phyloP scores from a whole-genome alignment of 2,329 filamentous ascomycete species.

The Colletotrichum viniferum region DNA sequence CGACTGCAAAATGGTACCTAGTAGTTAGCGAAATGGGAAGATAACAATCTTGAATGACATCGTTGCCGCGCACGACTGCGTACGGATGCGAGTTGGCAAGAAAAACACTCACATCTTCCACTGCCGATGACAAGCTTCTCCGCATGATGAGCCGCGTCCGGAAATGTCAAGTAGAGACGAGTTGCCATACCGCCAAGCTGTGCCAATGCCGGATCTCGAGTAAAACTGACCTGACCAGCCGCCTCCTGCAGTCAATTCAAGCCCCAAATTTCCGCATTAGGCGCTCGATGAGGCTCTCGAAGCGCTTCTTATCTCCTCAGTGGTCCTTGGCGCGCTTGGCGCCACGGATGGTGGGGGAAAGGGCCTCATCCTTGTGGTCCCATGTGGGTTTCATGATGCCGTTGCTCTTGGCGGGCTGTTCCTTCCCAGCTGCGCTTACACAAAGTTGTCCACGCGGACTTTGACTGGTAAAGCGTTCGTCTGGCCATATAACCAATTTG shows the following conservation, averaged over 20 bases:
- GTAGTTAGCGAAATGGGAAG: not conserved
- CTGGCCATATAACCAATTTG: not conserved
- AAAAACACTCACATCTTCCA: not conserved
- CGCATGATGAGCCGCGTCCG: not conserved
- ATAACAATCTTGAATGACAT: not conserved
- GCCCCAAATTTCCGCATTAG: not conserved
- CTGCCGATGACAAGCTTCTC: fast-evolving
- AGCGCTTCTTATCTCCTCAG: not conserved
- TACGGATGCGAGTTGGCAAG: fast-evolving
- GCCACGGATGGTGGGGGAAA: not conserved
- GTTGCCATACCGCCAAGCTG: constrained; percentile 9
- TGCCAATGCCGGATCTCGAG: constrained; percentile 1
- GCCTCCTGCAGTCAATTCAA: not conserved
- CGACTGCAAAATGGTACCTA: not conserved
- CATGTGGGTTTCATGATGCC: constrained; percentile 16
- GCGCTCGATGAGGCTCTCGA: not conserved
- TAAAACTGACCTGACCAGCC: constrained; percentile 8
- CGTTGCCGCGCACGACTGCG: not conserved
- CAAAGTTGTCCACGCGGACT: not conserved
- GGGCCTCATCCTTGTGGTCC: constrained; percentile 7
- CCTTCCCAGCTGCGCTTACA: not conserved
- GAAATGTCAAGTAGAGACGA: constrained; percentile 12
- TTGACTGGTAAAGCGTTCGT: not conserved
- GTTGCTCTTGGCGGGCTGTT: not conserved
- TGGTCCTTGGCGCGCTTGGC: constrained; percentile 15